Evolutionary conservation across 2,329 filamentous ascomycete genomes (phyloP), one percentile per base, ranked within the genome.

Genomic region (Scorias spongiosa): DNA sequence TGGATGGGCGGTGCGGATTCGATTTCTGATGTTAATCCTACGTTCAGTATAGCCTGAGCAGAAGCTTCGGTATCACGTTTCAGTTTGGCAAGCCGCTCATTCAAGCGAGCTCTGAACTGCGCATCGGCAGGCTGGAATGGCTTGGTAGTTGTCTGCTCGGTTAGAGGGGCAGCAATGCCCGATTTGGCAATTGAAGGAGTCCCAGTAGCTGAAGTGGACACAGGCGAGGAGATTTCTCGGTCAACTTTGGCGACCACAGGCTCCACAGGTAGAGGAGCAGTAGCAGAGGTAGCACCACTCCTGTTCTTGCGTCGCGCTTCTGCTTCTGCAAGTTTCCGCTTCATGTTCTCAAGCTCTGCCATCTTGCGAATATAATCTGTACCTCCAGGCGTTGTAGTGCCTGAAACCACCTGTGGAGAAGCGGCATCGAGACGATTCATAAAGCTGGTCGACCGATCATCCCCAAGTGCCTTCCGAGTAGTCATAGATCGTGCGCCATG

Each of bases 201-300:
- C 7, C 4, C 20, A 26, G 20, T 7, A 26, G 20, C 20, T 26
- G 20, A 26, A 26, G 7, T 26, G 20, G 4, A 26, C 7, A 7
- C 20, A 26, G 20, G 64, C 45, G 60, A 63, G 4, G 64, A 63
- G 17, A 63, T 63, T 44, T 67, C 57, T 2, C 65, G 61, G 51
- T 69, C 66, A 42, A 67, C 63, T 1, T 68, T 68, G 44, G 73
- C 66, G 34, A 68, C 53, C 34, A 66, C 66, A 15, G 74, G 59
- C 42, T 55, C 57, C 46, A 68, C 65, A 12, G 11, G 11, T 5
- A 36, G 32, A 12, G 5, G 15, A 3, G 9, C 32, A 12, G 11
- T 36, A 5, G 32, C 9, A 5, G 32, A 9, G 32, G 32, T 9
- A 12, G 32, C 4, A 12, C 12, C 15, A 12, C 12, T 36, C 9